Conservation (phyloP, 495 filamentous ascomycete genomes). For the Aspergillus ellipticus region DNA sequence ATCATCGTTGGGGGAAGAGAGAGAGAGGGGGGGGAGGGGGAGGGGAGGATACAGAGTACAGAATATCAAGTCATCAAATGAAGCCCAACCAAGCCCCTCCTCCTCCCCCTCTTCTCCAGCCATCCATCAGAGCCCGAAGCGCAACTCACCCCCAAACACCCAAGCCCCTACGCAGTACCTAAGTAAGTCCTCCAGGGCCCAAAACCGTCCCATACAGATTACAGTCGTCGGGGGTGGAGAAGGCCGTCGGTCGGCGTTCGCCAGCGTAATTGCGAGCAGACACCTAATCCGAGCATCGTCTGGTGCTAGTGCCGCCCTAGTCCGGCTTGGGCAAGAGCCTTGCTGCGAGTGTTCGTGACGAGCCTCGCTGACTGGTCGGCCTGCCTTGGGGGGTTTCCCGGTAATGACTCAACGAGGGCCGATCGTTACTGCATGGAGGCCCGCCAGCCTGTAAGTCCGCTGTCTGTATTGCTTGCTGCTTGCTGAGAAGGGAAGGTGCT, state of each 20-base stretch:
- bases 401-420: slow-evolving; percentile 12
- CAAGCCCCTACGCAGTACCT: too few relatives aligned
- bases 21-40: too few relatives aligned
- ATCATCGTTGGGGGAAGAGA: too few relatives aligned
- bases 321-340: slow-evolving; percentile 8
- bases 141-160: too few relatives aligned
- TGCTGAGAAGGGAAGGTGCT: slow-evolving; percentile 11
- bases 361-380: slow-evolving; percentile 9
- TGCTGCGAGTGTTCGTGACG: slow-evolving; percentile 8
- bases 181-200: too few relatives aligned
- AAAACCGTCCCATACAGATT: too few relatives aligned
- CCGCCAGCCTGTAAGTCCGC: neutral
- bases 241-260: neutral
- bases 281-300: neutral
- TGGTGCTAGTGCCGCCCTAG: slow-evolving; percentile 8
- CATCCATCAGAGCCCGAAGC: too few relatives aligned
- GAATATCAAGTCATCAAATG: too few relatives aligned
- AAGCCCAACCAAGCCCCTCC: too few relatives aligned
- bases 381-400: slow-evolving; percentile 10
- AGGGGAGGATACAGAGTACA: too few relatives aligned
- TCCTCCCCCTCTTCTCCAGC: too few relatives aligned
- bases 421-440: slow-evolving; percentile 15
- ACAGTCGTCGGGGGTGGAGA: slow-evolving; percentile 7
- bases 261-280: neutral
- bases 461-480: slow-evolving; percentile 1